These are phyloP conservation scores for Naganishia vishniacii DNA, from an alignment of 768 basidiomycete species.

Conservation along the genomic window DNA sequence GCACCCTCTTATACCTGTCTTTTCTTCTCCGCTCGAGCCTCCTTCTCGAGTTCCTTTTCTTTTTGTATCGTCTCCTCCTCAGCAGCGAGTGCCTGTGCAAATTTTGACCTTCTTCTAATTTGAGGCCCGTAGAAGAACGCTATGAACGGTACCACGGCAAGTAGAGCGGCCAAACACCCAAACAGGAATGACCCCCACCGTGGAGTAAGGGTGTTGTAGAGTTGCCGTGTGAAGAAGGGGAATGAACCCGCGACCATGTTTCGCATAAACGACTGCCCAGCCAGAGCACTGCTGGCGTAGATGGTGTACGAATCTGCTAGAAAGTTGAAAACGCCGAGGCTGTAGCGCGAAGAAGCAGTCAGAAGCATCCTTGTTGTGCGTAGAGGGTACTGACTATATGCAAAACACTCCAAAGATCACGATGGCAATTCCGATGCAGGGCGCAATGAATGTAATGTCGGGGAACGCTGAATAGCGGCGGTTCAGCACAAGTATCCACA, in stretches of 20 bases:
- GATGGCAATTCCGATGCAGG: constrained; percentile 56
- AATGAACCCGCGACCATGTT: constrained; percentile 52
- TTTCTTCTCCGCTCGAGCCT: not conserved
- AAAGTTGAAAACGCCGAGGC: constrained; percentile 53
- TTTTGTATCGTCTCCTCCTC: constrained; percentile 31
- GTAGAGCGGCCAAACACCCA: constrained; percentile 53
- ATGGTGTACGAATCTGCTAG: constrained; percentile 60
- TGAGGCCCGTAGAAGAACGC: constrained; percentile 43
- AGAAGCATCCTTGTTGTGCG: too few species aligned
- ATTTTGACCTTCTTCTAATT: constrained; percentile 40
- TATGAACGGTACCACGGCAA: constrained; percentile 56
- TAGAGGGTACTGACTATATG: constrained; percentile 55
- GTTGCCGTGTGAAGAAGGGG: constrained; percentile 59
- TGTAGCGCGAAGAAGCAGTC: not conserved
- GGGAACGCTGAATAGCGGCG: constrained; percentile 12
- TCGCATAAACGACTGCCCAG: constrained; percentile 63
- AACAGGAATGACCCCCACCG: constrained; percentile 53
- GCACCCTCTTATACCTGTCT: not conserved
- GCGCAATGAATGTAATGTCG: constrained; percentile 49
- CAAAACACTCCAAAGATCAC: constrained; percentile 56
- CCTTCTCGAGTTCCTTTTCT: constrained; percentile 1
- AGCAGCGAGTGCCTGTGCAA: constrained; percentile 36
- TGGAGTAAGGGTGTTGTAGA: constrained; percentile 53
- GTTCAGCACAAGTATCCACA: not conserved
- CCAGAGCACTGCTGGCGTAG: constrained; percentile 54